Conservation (phyloP, 1,284 basidiomycete species). For the Ustanciosporium gigantosporum region DNA sequence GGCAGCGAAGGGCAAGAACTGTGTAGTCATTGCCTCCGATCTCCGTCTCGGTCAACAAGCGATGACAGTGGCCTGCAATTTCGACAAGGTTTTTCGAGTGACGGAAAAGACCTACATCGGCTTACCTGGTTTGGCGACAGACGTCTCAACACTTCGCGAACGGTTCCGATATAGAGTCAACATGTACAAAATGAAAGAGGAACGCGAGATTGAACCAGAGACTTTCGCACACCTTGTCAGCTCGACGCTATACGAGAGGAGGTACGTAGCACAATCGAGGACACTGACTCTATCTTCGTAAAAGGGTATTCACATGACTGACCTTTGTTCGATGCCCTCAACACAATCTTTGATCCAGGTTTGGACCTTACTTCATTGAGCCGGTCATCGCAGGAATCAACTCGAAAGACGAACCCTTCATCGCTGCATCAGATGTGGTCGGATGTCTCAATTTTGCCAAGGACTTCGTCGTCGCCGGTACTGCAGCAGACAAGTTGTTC, state of each 20-base stretch:
- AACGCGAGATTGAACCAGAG: conserved; percentile 92
- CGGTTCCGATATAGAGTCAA: conserved; percentile 79
- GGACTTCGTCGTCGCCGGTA: conserved; percentile 96
- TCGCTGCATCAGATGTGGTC: conserved; percentile 93
- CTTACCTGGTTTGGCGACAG: conserved; percentile 88
- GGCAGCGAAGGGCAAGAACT: conserved; percentile 98
- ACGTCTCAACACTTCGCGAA: conserved; percentile 81
- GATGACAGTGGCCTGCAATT: conserved; percentile 85
- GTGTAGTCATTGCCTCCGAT: conserved; percentile 97
- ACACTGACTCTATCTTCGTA: not conserved
- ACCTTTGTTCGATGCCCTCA: not conserved
- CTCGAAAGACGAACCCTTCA: conserved; percentile 84
- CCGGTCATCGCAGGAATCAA: conserved; percentile 90
- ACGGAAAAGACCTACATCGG: conserved; percentile 92
- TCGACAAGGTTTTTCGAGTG: conserved; percentile 94
- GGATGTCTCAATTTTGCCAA: conserved; percentile 93
- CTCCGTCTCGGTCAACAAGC: conserved; percentile 88
- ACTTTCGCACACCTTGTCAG: conserved; percentile 95
- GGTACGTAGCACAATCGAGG: conserved; percentile 63
- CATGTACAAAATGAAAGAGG: conserved; percentile 99
- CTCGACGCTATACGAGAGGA: conserved; percentile 93
- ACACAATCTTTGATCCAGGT: conserved; percentile 62
- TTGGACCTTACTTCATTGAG: conserved; percentile 95
- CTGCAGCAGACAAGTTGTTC: conserved; percentile 86
- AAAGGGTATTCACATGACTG: not conserved